phyloP scores from a whole-genome alignment of 1,284 basidiomycete species.

The Malassezia slooffiae region DNA sequence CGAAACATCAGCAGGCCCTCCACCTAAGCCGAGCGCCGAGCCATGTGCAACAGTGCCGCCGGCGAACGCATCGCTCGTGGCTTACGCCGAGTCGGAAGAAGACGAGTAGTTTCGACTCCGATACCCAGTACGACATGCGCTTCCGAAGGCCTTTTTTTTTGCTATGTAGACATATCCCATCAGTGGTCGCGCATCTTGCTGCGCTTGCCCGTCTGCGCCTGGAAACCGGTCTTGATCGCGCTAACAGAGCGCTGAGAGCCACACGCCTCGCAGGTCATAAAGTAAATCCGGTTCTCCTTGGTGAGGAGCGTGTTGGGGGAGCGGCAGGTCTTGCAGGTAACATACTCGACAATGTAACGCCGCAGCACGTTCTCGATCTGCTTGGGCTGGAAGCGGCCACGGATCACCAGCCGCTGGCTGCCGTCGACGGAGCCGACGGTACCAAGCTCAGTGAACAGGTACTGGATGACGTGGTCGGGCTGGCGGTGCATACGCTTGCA shows the following conservation, averaged over 20 bases:
- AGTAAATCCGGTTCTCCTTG: slow-evolving; percentile 98
- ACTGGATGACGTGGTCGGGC: slow-evolving; percentile 98
- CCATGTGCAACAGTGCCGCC: too few species aligned
- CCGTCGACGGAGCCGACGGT: slow-evolving; percentile 93
- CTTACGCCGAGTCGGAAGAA: too few species aligned
- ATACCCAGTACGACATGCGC: too few species aligned
- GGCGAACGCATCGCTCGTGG: too few species aligned
- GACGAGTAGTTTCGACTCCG: too few species aligned
- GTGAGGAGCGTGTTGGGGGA: slow-evolving; percentile 89
- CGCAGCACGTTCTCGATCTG: slow-evolving; percentile 95
- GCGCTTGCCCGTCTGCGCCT: slow-evolving; percentile 74
- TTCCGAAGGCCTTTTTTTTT: too few species aligned
- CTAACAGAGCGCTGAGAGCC: slow-evolving; percentile 84
- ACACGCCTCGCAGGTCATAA: slow-evolving; percentile 93
- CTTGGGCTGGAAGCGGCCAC: slow-evolving; percentile 95
- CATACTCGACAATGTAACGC: slow-evolving; percentile 97
- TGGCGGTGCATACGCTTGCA: slow-evolving; percentile 97
- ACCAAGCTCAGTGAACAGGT: slow-evolving; percentile 95
- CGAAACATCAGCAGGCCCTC: too few species aligned
- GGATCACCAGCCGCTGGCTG: slow-evolving; percentile 83
- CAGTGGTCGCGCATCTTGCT: slow-evolving; percentile 26
- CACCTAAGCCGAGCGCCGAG: too few species aligned
- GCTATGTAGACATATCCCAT: too few species aligned
- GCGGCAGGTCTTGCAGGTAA: slow-evolving; percentile 99
- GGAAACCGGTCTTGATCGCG: slow-evolving; percentile 96